Conservation (phyloP, 2,329 filamentous ascomycete species). For the Rhexocercosporidium sp. region DNA sequence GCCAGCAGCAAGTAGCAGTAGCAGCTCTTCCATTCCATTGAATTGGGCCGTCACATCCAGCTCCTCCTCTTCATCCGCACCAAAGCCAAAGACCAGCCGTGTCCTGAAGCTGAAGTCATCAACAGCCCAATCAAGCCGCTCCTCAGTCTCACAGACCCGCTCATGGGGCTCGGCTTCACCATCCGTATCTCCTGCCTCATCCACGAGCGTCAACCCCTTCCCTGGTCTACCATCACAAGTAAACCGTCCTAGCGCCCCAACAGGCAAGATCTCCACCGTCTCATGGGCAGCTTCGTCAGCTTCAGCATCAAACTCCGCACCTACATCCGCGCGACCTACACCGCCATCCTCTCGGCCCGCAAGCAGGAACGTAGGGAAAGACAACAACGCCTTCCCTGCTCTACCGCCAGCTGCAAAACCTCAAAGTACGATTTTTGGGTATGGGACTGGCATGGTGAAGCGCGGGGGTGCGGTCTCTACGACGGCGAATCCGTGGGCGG, state of each 20-base stretch:
- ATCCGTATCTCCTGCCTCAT: conserved; percentile 42
- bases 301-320: conserved; percentile 42
- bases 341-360: conserved; percentile 17
- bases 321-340: conserved; percentile 34
- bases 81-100: conserved; percentile 54
- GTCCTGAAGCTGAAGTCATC: conserved; percentile 72
- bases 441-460: conserved; percentile 59
- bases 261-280: conserved; percentile 40
- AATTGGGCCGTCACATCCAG: conserved; percentile 41
- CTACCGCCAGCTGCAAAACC: conserved; percentile 79
- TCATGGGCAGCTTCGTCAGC: conserved; percentile 44
- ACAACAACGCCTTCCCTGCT: conserved; percentile 74
- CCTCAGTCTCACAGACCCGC: conserved; percentile 59
- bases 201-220: conserved; percentile 47
- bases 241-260: conserved; percentile 25
- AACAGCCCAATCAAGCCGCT: conserved; percentile 69
- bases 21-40: conserved; percentile 40
- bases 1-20: conserved; percentile 71
- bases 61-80: conserved; percentile 25
- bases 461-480: conserved; percentile 49
- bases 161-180: conserved; percentile 56
- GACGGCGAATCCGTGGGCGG: conserved; percentile 31
- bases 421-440: conserved; percentile 65
- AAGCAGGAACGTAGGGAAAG: conserved; percentile 42
- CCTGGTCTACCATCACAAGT: conserved; percentile 47